Conservation (phyloP, 192 early-diverging fungal genomes). For the Entomortierella beljakovae region DNA sequence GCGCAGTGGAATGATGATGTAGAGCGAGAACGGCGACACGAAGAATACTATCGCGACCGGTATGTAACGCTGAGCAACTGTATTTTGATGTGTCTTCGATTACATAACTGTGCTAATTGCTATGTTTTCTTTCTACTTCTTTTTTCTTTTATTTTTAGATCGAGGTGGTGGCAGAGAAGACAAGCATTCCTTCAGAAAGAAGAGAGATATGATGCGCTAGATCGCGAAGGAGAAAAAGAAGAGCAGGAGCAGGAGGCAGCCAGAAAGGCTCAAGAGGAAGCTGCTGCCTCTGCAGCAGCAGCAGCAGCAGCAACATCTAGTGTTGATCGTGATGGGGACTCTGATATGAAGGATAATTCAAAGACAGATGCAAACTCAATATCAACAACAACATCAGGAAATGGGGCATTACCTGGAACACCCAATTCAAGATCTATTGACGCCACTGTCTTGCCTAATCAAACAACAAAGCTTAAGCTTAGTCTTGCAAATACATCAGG, state of each 20-base stretch:
- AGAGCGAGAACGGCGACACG: conserved; percentile 65
- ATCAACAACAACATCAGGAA: neutral
- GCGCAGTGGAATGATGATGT: conserved; percentile 81
- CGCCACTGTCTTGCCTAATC: conserved; percentile 19
- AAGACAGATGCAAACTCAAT: neutral
- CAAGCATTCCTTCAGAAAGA: conserved; percentile 55
- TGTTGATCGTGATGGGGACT: conserved; percentile 11
- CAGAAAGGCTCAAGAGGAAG: conserved; percentile 46
- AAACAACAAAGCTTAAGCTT: conserved; percentile 35
- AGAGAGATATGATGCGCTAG: conserved; percentile 45
- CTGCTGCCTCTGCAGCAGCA: conserved; percentile 25
- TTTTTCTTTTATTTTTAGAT: conserved; percentile 38
- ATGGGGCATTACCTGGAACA: neutral
- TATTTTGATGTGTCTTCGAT: conserved; percentile 5
- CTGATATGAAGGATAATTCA: conserved; percentile 11
- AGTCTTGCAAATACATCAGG: conserved; percentile 11
- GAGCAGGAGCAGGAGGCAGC: conserved; percentile 70
- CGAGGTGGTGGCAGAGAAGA: conserved; percentile 80
- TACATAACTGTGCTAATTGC: neutral
- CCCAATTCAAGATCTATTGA: neutral
- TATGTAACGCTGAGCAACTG: conserved; percentile 24
- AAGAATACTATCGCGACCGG: conserved; percentile 86
- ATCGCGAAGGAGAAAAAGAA: conserved; percentile 78
- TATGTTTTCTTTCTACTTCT: neutral
- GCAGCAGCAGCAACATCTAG: conserved; percentile 19